phyloP scores from a whole-genome alignment of 2,329 filamentous ascomycete genomes.

The Ascochyta lentis region DNA sequence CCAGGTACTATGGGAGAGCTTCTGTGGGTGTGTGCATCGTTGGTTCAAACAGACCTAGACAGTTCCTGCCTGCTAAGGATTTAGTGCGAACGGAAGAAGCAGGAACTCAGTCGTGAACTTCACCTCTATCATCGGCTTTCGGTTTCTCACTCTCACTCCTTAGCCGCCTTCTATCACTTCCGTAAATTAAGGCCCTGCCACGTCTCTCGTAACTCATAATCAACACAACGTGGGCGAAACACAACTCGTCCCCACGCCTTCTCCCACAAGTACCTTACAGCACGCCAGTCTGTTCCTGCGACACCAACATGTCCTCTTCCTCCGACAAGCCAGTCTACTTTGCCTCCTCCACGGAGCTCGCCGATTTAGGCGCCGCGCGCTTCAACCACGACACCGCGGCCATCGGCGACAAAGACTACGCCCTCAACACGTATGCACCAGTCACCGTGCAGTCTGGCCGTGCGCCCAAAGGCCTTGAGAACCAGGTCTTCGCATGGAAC shows the following conservation, averaged over 20 bases:
- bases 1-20: constrained; percentile 80
- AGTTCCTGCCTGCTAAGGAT: neutral
- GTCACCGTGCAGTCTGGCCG: constrained; percentile 29
- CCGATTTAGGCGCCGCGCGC: constrained; percentile 38
- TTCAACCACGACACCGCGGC: constrained; percentile 43
- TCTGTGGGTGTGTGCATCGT: constrained; percentile 69
- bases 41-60: constrained; percentile 9
- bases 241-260: neutral
- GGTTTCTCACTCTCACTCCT: neutral
- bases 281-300: neutral
- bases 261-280: neutral
- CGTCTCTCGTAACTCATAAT: no score
- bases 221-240: neutral
- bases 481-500: constrained; percentile 39
- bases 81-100: neutral
- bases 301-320: neutral
- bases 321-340: constrained; percentile 14
- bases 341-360: constrained; percentile 27
- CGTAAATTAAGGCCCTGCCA: neutral
- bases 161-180: neutral
- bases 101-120: neutral
- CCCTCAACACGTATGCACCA: constrained; percentile 23
- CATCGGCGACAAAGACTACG: constrained; percentile 35
- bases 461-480: constrained; percentile 35
- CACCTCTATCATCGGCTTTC: neutral